Conservation (phyloP, 306 rosid species). For the Morella rubra region DNA sequence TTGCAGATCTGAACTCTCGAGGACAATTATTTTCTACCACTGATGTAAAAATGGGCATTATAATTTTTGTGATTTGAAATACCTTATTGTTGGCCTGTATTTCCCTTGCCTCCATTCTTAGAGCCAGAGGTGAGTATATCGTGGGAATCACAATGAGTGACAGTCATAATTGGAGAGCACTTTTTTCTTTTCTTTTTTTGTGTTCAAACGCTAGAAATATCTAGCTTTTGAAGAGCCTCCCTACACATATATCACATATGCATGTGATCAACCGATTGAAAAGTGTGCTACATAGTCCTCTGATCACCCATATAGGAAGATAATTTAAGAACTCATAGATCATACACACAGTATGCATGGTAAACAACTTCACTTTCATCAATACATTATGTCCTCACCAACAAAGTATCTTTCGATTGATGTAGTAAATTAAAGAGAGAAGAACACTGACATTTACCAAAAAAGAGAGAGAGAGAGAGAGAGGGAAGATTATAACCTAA, state of each 20-base stretch:
- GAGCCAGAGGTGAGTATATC: no score
- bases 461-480: no score
- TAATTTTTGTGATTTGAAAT: background rate
- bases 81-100: no score
- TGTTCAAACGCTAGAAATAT: slow-evolving; percentile 19
- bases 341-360: background rate
- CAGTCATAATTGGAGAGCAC: background rate
- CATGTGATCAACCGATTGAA: background rate
- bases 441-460: no score
- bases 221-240: slow-evolving; percentile 40
- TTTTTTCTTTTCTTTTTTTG: slow-evolving; percentile 13
- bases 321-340: no score
- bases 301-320: no score
- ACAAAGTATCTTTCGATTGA: background rate
- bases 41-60: background rate
- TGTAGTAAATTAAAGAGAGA: background rate
- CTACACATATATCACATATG: background rate
- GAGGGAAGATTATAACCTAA: background rate
- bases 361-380: background rate
- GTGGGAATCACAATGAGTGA: slow-evolving; percentile 50
- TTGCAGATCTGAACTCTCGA: slow-evolving; percentile 19
- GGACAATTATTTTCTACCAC: background rate
- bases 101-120: no score
- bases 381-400: background rate
- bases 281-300: no score